Evolutionary conservation across 2,329 filamentous ascomycete species (phyloP).

Genomic region (Ascosphaera acerosa): DNA sequence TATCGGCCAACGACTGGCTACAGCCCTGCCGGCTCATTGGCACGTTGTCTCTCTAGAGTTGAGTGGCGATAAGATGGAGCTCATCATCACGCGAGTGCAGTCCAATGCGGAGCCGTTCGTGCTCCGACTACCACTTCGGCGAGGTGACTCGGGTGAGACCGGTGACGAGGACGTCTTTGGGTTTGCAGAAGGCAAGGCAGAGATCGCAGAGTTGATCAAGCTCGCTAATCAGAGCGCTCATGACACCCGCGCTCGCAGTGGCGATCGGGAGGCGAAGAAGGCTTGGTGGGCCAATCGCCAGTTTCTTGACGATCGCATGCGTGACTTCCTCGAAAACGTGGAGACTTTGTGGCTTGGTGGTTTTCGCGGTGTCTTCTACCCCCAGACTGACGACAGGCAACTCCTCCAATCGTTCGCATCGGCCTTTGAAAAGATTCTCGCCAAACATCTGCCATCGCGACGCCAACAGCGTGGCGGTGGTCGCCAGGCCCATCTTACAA

Average conservation of each 20-base stretch:
- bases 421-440: conserved; percentile 52
- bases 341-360: conserved; percentile 89
- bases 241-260: conserved; percentile 37
- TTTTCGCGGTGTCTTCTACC: conserved; percentile 82
- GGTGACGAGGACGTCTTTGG: conserved; percentile 54
- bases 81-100: conserved; percentile 71
- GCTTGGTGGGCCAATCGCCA: conserved; percentile 82
- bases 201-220: conserved; percentile 61
- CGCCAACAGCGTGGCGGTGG: conserved; percentile 32
- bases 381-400: conserved; percentile 34
- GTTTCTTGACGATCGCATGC: conserved; percentile 49
- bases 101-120: conserved; percentile 56
- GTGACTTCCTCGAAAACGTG: conserved; percentile 56
- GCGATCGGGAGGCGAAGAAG: conserved; percentile 45
- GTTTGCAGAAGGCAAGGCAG: conserved; percentile 52
- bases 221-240: conserved; percentile 68
- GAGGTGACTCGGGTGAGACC: conserved; percentile 55
- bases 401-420: conserved; percentile 51
- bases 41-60: conserved; percentile 65
- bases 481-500: conserved; percentile 23
- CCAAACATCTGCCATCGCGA: conserved; percentile 67
- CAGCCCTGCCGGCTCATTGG: conserved; percentile 64
- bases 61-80: conserved; percentile 56
- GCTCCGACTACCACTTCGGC: conserved; percentile 58
- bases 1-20: too few relatives aligned